Conservation (phyloP, 768 basidiomycete species). For the Chalciporus piperatus region DNA sequence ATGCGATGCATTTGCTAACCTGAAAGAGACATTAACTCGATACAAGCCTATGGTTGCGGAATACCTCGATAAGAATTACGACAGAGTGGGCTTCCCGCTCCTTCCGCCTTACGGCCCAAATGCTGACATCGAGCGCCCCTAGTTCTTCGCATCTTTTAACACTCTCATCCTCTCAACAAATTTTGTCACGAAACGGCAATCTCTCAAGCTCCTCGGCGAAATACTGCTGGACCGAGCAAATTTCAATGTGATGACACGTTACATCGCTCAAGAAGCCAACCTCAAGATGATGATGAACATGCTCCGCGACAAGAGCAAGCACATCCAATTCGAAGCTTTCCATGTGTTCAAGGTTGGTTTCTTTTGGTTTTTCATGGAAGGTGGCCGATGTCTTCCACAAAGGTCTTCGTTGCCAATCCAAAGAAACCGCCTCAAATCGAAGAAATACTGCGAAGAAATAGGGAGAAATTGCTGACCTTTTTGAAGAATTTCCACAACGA, state of each 20-base stretch:
- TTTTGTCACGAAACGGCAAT: slow-evolving; percentile 99
- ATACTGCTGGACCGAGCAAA: slow-evolving; percentile 97
- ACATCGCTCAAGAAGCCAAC: slow-evolving; percentile 93
- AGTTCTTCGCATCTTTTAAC: slow-evolving; percentile 97
- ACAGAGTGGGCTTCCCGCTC: slow-evolving; percentile 59
- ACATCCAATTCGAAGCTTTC: slow-evolving; percentile 99
- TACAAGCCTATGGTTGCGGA: slow-evolving; percentile 99
- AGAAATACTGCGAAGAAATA: slow-evolving; percentile 84
- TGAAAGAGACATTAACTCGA: slow-evolving; percentile 95
- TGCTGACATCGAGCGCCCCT: neutral
- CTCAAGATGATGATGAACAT: slow-evolving; percentile 99
- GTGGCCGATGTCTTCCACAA: neutral
- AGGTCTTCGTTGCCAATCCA: slow-evolving; percentile 99
- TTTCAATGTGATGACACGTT: slow-evolving; percentile 97
- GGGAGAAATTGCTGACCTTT: slow-evolving; percentile 88
- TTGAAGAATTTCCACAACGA: slow-evolving; percentile 96
- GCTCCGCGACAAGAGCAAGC: slow-evolving; percentile 96
- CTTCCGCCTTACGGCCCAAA: neutral
- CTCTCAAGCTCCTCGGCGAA: slow-evolving; percentile 95
- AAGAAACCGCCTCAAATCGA: slow-evolving; percentile 98
- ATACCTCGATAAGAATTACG: slow-evolving; percentile 96
- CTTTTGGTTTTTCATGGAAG: neutral
- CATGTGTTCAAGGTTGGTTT: slow-evolving; percentile 96
- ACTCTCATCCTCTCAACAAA: slow-evolving; percentile 90
- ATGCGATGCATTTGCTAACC: slow-evolving; percentile 95